phyloP scores from a whole-genome alignment of 306 rosid genomes.

The Hippophae gyantsensis region DNA sequence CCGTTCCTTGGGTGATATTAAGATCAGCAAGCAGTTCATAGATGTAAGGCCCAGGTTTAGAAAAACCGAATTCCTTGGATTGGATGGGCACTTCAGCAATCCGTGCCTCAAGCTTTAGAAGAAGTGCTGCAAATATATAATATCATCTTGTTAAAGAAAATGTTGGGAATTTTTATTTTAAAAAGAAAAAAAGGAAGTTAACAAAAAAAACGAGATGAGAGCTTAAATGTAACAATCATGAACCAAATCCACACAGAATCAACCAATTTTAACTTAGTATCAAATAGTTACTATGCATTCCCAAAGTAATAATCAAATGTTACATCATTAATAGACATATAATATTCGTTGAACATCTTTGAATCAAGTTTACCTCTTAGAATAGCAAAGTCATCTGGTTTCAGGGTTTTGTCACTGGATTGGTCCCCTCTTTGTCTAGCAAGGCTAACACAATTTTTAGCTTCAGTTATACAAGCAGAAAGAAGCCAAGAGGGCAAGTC shows the following conservation, averaged over 20 bases:
- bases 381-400: conserved; percentile 82
- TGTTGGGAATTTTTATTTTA: conserved; percentile 7
- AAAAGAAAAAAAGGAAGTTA: conserved; percentile 8
- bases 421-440: conserved; percentile 57
- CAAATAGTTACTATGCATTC: conserved; percentile 10
- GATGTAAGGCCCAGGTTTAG: conserved; percentile 82
- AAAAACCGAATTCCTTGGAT: conserved; percentile 78
- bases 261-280: no score
- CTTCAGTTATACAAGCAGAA: conserved; percentile 77
- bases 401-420: conserved; percentile 55
- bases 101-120: conserved; percentile 80
- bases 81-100: conserved; percentile 78
- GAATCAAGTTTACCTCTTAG: conserved; percentile 59
- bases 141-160: conserved; percentile 9
- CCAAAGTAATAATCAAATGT: conserved; percentile 16
- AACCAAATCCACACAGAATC: no score
- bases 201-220: conserved; percentile 2
- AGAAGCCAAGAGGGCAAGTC: conserved; percentile 91
- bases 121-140: conserved; percentile 63
- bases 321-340: conserved; percentile 14
- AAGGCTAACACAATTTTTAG: conserved; percentile 62
- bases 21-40: conserved; percentile 72
- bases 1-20: conserved; percentile 63
- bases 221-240: no score
- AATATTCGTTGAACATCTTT: conserved; percentile 1